Evolutionary conservation across 441 rosid species (phyloP).

Genomic region (Rhodomyrtus psidioides): DNA sequence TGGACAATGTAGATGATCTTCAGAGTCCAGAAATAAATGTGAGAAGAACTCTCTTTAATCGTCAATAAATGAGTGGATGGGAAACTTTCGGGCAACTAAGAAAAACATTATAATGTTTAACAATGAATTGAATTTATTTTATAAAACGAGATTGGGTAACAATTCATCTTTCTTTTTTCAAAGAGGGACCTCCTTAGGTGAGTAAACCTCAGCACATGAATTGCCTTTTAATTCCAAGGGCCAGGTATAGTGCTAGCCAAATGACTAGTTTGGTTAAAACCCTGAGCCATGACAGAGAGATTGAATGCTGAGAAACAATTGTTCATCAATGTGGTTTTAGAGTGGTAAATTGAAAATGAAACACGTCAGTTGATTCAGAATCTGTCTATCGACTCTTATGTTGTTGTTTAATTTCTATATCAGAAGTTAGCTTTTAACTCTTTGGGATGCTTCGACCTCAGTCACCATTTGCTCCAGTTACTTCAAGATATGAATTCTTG

Average conservation of each 20-base stretch:
- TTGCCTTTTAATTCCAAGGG: not conserved
- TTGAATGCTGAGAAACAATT: not conserved
- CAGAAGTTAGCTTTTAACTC: not conserved
- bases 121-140: not conserved
- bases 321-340: not conserved
- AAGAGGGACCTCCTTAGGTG: not conserved
- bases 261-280: not conserved
- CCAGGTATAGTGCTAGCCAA: not conserved
- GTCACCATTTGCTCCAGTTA: not conserved
- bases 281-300: not conserved
- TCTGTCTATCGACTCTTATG: not conserved
- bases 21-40: not conserved
- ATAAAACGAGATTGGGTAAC: not conserved
- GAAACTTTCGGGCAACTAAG: not conserved
- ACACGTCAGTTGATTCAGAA: not conserved
- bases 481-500: not conserved
- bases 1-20: not conserved
- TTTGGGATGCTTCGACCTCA: not conserved
- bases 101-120: not conserved
- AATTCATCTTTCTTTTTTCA: not conserved
- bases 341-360: not conserved
- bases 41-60: not conserved
- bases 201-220: not conserved
- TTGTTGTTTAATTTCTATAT: not conserved
- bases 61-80: not conserved